These are phyloP conservation scores for Lathyrus aphaca DNA, from an alignment of 306 rosid genomes.

Conservation along the genomic window DNA sequence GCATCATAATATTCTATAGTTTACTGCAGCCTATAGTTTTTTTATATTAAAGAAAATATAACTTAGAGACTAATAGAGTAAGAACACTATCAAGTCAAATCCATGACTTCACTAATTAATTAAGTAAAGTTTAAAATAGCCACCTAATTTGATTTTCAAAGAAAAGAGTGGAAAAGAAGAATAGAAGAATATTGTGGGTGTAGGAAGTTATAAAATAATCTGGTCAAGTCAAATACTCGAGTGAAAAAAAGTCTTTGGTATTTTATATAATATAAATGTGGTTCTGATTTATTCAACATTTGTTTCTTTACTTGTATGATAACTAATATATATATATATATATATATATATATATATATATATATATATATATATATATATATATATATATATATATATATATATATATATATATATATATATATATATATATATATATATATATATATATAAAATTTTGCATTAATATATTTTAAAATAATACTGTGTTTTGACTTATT, in stretches of 20 bases:
- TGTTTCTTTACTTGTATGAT: too few species aligned
- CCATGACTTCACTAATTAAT: background rate
- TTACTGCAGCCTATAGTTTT: background rate
- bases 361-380: too few species aligned
- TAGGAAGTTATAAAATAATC: constrained; percentile 9
- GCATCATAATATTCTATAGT: background rate
- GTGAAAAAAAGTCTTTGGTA: background rate
- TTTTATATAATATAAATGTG: background rate
- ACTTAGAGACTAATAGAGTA: background rate
- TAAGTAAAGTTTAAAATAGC: constrained; percentile 35
- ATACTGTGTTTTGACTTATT: too few species aligned
- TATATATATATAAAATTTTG: too few species aligned
- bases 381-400: too few species aligned
- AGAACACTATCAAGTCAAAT: constrained; percentile 8
- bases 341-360: too few species aligned
- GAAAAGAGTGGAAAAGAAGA: background rate
- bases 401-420: too few species aligned
- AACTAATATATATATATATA: too few species aligned
- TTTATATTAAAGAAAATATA: background rate
- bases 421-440: too few species aligned
- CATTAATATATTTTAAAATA: too few species aligned
- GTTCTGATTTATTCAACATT: too few species aligned
- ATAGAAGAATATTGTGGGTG: background rate
- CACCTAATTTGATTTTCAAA: constrained; percentile 48
- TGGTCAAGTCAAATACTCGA: background rate